Evolutionary conservation across 1,284 basidiomycete species (phyloP), one percentile per base, ranked within the genome.

Genomic region (Boletus subluridellus): DNA sequence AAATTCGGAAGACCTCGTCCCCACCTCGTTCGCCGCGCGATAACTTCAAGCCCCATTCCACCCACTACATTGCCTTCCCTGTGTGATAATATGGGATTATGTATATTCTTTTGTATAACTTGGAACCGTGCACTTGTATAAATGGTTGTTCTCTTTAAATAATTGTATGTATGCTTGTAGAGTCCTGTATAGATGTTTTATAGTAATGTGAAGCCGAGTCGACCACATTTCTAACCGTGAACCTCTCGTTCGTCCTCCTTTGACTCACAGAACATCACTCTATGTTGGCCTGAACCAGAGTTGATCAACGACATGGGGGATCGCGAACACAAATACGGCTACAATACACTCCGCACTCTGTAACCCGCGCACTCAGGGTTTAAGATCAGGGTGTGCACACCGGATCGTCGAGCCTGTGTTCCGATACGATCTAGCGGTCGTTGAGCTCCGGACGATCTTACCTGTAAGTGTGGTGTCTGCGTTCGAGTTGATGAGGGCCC

Each of bases 81-180:
- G 49, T 69, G 59, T 70, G 59, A 67, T 70, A 63, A 69, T 69
- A 65, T 66, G 65, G 66, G 26, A 66, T 67, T 59, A 67, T 69
- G 68, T 69, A 71, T 61, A 71, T 73, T 71, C 68, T 69, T 67
- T 73, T 69, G 67, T 67, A 69, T 69, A 71, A 58, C 12, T 48
- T 35, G 49, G 59, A 45, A 58, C 66, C 53, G 24, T 49, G 47
- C 58, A 54, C 52, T 57, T 71, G 69, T 72, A 69, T 66, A 69
- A 61, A 69, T 14, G 52, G 14, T 28, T 62, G 63, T 60, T 45
- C 57, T n/a, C 56, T 39, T 50, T 62, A 35, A 32, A 35, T 35
- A 61, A 60, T 66, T 65, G 63, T 71, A 68, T 59, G 56, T 64
- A 69, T 68, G 63, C 66, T 64, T 58, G 52, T 51, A 46, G 35